Percentiles rank a stretch among this genome's conserved stretches.
Evolutionary conservation across 257 asterid genomes (phyloP).

Genomic region (Solanum pennellii): DNA sequence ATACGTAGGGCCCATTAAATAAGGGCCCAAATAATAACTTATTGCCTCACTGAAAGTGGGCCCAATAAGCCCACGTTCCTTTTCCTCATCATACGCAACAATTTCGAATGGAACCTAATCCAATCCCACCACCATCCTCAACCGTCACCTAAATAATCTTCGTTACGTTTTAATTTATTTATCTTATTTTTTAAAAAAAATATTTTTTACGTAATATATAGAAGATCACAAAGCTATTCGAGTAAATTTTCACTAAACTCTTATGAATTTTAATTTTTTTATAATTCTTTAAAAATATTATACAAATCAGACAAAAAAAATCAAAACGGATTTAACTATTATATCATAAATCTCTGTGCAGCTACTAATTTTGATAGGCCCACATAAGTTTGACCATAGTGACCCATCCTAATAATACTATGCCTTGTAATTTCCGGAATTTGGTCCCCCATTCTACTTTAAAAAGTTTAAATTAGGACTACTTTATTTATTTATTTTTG

Average conservation of each 20-base stretch:
- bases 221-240: not conserved
- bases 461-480: not conserved
- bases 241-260: too few species aligned
- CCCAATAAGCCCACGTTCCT: slow-evolving; percentile 11
- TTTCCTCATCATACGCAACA: slow-evolving; percentile 13
- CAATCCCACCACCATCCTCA: slow-evolving; percentile 8
- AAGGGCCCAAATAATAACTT: not conserved
- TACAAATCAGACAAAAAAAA: not conserved
- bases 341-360: slow-evolving; percentile 1
- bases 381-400: slow-evolving; percentile 6
- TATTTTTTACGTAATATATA: too few species aligned
- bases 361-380: not conserved
- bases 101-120: not conserved
- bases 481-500: not conserved
- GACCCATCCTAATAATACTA: not conserved
- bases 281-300: not conserved
- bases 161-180: not conserved
- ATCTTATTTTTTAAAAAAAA: not conserved
- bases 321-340: not conserved
- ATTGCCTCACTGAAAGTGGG: not conserved
- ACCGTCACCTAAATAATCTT: not conserved
- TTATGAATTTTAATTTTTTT: not conserved
- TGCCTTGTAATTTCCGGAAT: not conserved
- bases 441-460: not conserved
- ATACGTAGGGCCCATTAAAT: not conserved